Evolutionary conservation across 2,329 filamentous ascomycete species (phyloP).

Genomic region (Aureobasidium melanogenum): DNA sequence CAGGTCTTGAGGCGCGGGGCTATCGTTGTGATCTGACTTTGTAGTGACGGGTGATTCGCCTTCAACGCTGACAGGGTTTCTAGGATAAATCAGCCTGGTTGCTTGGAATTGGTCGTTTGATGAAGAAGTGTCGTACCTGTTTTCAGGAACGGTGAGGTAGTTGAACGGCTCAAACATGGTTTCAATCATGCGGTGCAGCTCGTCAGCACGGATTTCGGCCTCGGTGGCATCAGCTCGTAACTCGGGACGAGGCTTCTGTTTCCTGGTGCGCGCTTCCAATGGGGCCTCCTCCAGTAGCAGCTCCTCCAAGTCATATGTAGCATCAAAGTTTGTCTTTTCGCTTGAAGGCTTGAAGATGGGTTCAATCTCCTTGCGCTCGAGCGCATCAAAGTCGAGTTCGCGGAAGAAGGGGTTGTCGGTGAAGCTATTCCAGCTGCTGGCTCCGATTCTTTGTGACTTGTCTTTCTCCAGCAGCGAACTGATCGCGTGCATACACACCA

Average conservation of each 20-base stretch:
- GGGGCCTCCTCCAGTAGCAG: conserved; percentile 88
- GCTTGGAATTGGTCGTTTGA: background rate
- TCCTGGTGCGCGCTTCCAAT: conserved; percentile 79
- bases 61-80: conserved; percentile 10
- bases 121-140: conserved; percentile 37
- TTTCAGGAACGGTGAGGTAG: conserved; percentile 75
- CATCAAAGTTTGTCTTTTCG: conserved; percentile 98
- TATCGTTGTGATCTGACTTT: background rate
- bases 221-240: conserved; percentile 90
- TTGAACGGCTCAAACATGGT: conserved; percentile 91
- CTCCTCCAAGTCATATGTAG: conserved; percentile 94
- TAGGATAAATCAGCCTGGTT: conserved; percentile 3
- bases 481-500: conserved; percentile 83
- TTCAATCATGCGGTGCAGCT: conserved; percentile 90
- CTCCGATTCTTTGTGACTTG: conserved; percentile 72
- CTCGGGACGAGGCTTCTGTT: conserved; percentile 87
- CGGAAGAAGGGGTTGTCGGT: conserved; percentile 84
- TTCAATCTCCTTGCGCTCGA: conserved; percentile 80
- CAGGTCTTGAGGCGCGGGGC: background rate
- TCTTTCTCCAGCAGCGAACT: conserved; percentile 74
- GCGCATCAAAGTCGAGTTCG: conserved; percentile 68
- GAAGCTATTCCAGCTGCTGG: conserved; percentile 72
- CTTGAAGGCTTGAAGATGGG: conserved; percentile 89
- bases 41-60: background rate
- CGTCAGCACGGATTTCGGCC: conserved; percentile 89